Evolutionary conservation across 1,139 yeast genomes (phyloP).

Genomic region (Suhomyces bribrorum): DNA sequence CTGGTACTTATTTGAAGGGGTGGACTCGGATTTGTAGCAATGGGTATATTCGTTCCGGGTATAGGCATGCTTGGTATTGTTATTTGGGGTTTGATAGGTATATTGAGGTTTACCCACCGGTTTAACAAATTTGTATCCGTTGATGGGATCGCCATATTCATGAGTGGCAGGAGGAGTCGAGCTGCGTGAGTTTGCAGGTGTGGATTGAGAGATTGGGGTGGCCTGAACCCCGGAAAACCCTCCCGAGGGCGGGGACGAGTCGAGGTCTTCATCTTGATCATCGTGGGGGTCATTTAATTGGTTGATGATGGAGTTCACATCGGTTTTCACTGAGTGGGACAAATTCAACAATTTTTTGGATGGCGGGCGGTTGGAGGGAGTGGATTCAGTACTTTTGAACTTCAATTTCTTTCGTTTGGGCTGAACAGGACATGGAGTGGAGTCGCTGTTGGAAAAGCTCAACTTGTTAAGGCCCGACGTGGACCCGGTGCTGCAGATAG

Average conservation of each 20-base stretch:
- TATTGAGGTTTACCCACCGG: slow-evolving; percentile 18
- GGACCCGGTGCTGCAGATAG: slow-evolving; percentile 18
- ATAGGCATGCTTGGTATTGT: slow-evolving; percentile 18
- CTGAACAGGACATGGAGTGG: slow-evolving; percentile 28
- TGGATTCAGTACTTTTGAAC: slow-evolving; percentile 18
- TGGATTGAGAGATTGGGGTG: slow-evolving; percentile 27
- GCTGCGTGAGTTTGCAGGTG: slow-evolving; percentile 27
- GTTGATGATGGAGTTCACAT: slow-evolving; percentile 14
- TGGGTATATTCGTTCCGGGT: slow-evolving; percentile 18
- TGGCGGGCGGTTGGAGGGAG: slow-evolving; percentile 21
- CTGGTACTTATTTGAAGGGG: slow-evolving; percentile 24
- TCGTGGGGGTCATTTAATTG: slow-evolving; percentile 13
- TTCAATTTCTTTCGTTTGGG: slow-evolving; percentile 25
- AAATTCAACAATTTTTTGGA: slow-evolving; percentile 19
- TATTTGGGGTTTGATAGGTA: slow-evolving; percentile 26
- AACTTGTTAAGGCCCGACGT: slow-evolving; percentile 16
- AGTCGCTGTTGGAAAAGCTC: slow-evolving; percentile 25
- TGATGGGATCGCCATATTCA: slow-evolving; percentile 30
- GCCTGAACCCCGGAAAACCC: slow-evolving; percentile 10
- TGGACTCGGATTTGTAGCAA: neutral
- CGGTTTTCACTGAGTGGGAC: slow-evolving; percentile 20
- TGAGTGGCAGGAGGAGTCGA: slow-evolving; percentile 23
- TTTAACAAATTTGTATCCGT: slow-evolving; percentile 39
- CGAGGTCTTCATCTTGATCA: slow-evolving; percentile 13
- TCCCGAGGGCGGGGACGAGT: slow-evolving; percentile 6